Evolutionary conservation across 331 rosid genomes (phyloP), one percentile per base, ranked within the genome.

Genomic region (Erythrophleum ivorense): DNA sequence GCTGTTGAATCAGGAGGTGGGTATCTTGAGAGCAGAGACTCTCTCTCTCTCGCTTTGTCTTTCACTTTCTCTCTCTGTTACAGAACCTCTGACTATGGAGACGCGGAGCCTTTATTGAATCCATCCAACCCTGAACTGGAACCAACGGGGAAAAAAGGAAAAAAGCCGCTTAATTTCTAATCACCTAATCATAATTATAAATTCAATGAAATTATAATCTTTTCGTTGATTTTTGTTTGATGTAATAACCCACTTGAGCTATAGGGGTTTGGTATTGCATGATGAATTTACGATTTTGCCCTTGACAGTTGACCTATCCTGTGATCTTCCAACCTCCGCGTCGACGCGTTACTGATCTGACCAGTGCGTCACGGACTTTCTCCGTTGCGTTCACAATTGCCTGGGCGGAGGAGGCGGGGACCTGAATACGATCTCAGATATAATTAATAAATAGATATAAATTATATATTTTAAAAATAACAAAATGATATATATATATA

Each of bases 71-170:
- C 67, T 81, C 54, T 18, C 16, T 38, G 48, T 45, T 46, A 65
- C 21, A 65, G 16, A 31, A 8, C 64, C 48, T 83, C 85, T 82
- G 84, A 76, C 87, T 58, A 54, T 76, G 66, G 29, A 83, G 78
- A 50, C 88, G 73, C 85, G 92, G 89, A 87, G 87, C 83, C 86
- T 81, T 78, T 75, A 85, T 89, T 86, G 85, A 91, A 91, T 88
- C 84, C 86, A 82, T 9, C 73, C 7, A 68, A 75, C 84, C 80
- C 85, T 81, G 50, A 73, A 82, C 77, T 57, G 67, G 58, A 24
- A 64, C 11, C 6, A 53, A 48, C 31, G 3, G 5, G 16, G 3
- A 52, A 18, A 49, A 41, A 33, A 0, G 29, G 29, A 76, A 72
- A 34, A 78, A 78, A 74, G 50, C 43, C 38, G 36, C 64, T 77